Percentiles rank a stretch among this genome's conserved stretches.
These are phyloP conservation scores for Aegilops speltoides DNA, from an alignment of 176 grass and related monocot genomes.

Conservation along the genomic window DNA sequence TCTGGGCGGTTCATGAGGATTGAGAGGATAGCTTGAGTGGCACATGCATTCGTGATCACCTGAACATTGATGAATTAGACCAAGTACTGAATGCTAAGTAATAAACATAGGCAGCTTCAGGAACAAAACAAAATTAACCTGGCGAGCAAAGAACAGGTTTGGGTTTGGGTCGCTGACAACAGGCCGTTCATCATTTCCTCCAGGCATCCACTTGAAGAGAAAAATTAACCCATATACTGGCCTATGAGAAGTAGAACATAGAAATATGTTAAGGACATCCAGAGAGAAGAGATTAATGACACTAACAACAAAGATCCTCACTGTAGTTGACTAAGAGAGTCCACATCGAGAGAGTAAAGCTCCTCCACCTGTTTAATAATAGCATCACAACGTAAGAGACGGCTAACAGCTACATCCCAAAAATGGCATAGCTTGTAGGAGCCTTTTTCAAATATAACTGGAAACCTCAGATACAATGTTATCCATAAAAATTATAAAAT, in stretches of 20 bases:
- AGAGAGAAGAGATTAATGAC: constrained; percentile 1
- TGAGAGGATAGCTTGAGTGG: constrained; percentile 97
- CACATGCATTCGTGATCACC: constrained; percentile 98
- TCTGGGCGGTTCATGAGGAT: constrained; percentile 88
- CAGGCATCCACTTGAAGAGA: constrained; percentile 90
- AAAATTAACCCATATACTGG: constrained; percentile 95
- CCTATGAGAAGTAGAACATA: constrained; percentile 42
- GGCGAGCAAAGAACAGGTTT: constrained; percentile 74
- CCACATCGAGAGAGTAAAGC: constrained; percentile 83
- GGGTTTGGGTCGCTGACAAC: constrained; percentile 64
- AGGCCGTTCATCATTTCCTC: constrained; percentile 71
- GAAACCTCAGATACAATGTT: neutral
- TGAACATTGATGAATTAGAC: constrained; percentile 30
- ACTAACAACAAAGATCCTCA: constrained; percentile 25
- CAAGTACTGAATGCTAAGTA: constrained; percentile 13
- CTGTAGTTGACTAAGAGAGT: constrained; percentile 77
- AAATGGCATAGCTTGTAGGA: neutral
- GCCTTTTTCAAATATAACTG: neutral
- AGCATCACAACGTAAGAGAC: neutral
- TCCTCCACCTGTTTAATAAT: constrained; percentile 79
- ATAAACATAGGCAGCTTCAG: neutral
- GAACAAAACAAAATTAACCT: constrained; percentile 39
- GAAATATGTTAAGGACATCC: neutral
- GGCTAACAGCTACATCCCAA: neutral
- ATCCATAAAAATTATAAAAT: neutral